phyloP scores from a whole-genome alignment of 495 filamentous ascomycete genomes.

The Pseudoneurospora amorphoporcata region DNA sequence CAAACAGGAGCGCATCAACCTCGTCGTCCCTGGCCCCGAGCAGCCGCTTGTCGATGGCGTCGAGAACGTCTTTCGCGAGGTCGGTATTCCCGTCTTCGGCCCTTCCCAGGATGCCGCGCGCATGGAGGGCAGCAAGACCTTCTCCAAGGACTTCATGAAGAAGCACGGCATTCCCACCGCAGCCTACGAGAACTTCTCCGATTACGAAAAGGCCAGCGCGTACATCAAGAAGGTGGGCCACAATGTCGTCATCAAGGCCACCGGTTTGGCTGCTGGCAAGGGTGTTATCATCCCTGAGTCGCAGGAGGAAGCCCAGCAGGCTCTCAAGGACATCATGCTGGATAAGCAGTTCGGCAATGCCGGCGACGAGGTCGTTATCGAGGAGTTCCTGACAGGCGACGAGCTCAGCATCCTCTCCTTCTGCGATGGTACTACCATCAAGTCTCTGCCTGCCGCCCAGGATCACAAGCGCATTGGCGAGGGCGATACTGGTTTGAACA shows the following conservation, averaged over 20 bases:
- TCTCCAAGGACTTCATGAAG: constrained; percentile 97
- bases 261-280: constrained; percentile 80
- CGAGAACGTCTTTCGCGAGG: constrained; percentile 69
- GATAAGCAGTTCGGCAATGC: constrained; percentile 78
- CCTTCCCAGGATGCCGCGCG: constrained; percentile 75
- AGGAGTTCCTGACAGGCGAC: constrained; percentile 86
- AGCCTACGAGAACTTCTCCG: constrained; percentile 74
- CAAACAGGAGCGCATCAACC: constrained; percentile 59
- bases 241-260: constrained; percentile 81
- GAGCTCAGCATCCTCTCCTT: constrained; percentile 88
- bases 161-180: constrained; percentile 85
- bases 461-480: constrained; percentile 94
- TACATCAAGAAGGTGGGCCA: constrained; percentile 69
- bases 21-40: constrained; percentile 87
- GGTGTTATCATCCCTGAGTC: constrained; percentile 77
- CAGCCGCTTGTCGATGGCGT: constrained; percentile 90
- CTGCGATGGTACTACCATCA: constrained; percentile 78
- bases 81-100: constrained; percentile 74
- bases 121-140: constrained; percentile 94
- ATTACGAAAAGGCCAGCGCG: constrained; percentile 62
- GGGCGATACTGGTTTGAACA: constrained; percentile 86
- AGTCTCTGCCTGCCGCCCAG: constrained; percentile 81
- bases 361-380: constrained; percentile 89
- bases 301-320: constrained; percentile 72
- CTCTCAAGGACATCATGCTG: constrained; percentile 82